A percentile compares a stretch with the other conserved stretches of the same genome.
Evolutionary conservation across 257 asterid species (phyloP).

Genomic region (Phtheirospermum japonicum): DNA sequence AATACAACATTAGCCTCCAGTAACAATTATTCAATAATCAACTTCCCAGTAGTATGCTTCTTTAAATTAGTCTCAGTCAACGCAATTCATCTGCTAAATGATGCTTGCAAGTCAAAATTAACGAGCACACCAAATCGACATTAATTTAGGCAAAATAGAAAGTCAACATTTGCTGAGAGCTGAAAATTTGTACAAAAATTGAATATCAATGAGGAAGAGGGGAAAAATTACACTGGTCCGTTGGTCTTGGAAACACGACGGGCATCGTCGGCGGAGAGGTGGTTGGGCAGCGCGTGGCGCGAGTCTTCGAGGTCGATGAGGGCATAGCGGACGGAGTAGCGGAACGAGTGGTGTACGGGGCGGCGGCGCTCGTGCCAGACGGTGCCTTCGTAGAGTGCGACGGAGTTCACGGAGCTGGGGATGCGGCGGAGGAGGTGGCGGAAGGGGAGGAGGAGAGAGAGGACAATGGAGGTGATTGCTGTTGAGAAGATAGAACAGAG

Average conservation of each 20-base stretch:
- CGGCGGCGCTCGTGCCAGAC: conserved; percentile 96
- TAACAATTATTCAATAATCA: not conserved
- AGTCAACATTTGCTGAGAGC: not conserved
- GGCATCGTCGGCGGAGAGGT: conserved; percentile 62
- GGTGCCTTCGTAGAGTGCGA: conserved; percentile 65
- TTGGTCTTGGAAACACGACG: conserved; percentile 59
- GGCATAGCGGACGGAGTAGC: conserved; percentile 79
- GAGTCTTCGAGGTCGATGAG: conserved; percentile 68
- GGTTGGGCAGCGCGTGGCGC: conserved; percentile 45
- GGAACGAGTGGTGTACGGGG: conserved; percentile 86
- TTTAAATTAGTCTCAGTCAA: not conserved
- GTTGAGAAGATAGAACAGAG: conserved; percentile 57
- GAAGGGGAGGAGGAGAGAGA: conserved; percentile 58
- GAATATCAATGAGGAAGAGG: conserved; percentile 3
- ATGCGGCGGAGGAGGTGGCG: conserved; percentile 46
- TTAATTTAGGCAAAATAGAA: not conserved
- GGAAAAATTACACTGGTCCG: conserved; percentile 69
- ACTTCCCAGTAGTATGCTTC: not conserved
- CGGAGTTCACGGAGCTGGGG: conserved; percentile 21
- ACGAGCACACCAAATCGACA: not conserved
- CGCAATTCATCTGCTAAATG: not conserved
- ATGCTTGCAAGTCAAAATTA: not conserved
- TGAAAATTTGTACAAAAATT: conserved; percentile 6
- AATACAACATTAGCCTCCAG: not conserved
- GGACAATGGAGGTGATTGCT: conserved; percentile 41